These are phyloP conservation scores for Quercus rubra DNA, from an alignment of 306 rosid species.

Conservation along the genomic window DNA sequence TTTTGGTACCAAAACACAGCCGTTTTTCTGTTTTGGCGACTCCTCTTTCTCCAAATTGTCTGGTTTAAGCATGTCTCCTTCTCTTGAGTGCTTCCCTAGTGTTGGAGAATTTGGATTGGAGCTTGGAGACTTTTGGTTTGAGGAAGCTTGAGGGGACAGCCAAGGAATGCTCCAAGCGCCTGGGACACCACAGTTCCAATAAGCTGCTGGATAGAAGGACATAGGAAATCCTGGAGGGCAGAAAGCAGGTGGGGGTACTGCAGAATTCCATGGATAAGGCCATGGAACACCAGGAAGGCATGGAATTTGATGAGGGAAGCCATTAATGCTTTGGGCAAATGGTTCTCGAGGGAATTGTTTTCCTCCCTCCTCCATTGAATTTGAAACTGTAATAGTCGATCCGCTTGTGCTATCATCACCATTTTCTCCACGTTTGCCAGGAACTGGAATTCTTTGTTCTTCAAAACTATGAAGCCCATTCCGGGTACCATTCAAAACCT, in stretches of 20 bases:
- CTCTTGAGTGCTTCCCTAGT: slow-evolving; percentile 74
- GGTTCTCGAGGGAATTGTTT: slow-evolving; percentile 38
- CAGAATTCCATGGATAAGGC: slow-evolving; percentile 75
- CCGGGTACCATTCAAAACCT: slow-evolving; percentile 41
- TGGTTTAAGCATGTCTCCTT: slow-evolving; percentile 36
- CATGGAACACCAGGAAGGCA: slow-evolving; percentile 74
- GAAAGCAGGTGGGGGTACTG: slow-evolving; percentile 51
- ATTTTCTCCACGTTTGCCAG: slow-evolving; percentile 43
- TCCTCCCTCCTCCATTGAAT: slow-evolving; percentile 44
- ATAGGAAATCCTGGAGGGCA: slow-evolving; percentile 70
- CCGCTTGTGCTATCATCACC: slow-evolving; percentile 56
- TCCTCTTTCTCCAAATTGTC: slow-evolving; percentile 36
- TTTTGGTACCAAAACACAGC: slow-evolving; percentile 76
- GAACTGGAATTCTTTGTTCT: slow-evolving; percentile 27
- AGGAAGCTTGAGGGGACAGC: slow-evolving; percentile 52
- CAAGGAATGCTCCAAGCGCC: slow-evolving; percentile 70
- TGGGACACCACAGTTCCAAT: slow-evolving; percentile 69
- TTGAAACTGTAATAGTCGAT: slow-evolving; percentile 52
- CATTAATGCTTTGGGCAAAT: slow-evolving; percentile 31
- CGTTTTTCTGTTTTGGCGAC: slow-evolving; percentile 47
- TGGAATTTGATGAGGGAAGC: slow-evolving; percentile 58
- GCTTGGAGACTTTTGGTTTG: slow-evolving; percentile 32
- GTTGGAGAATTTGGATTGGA: slow-evolving; percentile 49
- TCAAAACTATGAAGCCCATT: slow-evolving; percentile 43
- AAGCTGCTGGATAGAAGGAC: slow-evolving; percentile 59